Conservation (phyloP, 805 yeast species). For the Barnettozyma sucrosica region DNA sequence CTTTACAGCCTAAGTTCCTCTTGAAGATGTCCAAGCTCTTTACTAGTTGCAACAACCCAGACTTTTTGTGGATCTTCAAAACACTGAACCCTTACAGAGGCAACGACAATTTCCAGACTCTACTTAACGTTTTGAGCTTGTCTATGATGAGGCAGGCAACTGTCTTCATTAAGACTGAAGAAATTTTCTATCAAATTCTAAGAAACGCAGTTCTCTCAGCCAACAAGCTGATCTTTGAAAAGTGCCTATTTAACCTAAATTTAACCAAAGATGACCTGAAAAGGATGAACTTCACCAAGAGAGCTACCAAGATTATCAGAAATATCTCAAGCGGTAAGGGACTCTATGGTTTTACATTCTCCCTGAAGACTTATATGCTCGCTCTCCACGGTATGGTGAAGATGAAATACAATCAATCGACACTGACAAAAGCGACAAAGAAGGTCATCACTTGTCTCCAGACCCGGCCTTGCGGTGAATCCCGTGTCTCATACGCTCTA, state of each 20-base stretch:
- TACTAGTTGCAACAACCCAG: not conserved
- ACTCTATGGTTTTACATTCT: conserved; percentile 1
- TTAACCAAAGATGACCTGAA: not conserved
- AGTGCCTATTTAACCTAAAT: conserved; percentile 6
- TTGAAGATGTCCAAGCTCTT: conserved; percentile 3
- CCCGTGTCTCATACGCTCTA: conserved; percentile 4
- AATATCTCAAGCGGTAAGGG: conserved; percentile 1
- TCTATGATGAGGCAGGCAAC: conserved; percentile 5
- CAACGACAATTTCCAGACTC: conserved; percentile 6
- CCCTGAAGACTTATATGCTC: conserved; percentile 2
- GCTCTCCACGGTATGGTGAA: conserved; percentile 8
- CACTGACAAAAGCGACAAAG: conserved; percentile 2
- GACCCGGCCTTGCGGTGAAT: not conserved
- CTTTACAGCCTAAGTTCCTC: conserved; percentile 6
- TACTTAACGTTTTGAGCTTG: conserved; percentile 7
- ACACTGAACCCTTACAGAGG: conserved; percentile 1
- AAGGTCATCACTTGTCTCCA: conserved; percentile 5
- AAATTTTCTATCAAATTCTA: conserved; percentile 6
- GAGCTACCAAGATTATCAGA: conserved; percentile 4
- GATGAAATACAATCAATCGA: not conserved
- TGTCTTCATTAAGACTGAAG: conserved; percentile 4
- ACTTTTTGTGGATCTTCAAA: conserved; percentile 2
- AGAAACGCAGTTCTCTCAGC: conserved; percentile 2
- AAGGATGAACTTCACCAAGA: conserved; percentile 1
- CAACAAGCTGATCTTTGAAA: conserved; percentile 6